Evolutionary conservation across 2,329 filamentous ascomycete genomes (phyloP).

Genomic region (Penicillium sp.): DNA sequence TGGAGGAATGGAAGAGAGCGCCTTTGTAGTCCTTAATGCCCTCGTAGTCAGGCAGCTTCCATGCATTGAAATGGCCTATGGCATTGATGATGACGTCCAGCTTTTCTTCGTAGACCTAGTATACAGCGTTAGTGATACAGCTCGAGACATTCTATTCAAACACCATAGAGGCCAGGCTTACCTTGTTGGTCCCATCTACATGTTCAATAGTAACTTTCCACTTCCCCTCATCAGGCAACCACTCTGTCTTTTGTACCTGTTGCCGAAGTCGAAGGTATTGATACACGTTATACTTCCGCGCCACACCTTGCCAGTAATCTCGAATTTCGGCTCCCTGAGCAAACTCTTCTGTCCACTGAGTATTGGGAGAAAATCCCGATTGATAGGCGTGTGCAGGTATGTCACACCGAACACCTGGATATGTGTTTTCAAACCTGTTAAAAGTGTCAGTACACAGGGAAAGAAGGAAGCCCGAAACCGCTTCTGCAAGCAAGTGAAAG

Average conservation of each 20-base stretch:
- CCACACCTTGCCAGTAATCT: constrained; percentile 61
- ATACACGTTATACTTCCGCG: constrained; percentile 62
- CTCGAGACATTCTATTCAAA: not conserved
- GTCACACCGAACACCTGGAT: constrained; percentile 64
- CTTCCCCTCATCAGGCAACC: constrained; percentile 49
- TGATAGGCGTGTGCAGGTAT: constrained; percentile 68
- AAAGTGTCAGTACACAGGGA: constrained; percentile 10
- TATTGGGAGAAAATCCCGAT: constrained; percentile 62
- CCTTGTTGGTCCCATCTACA: constrained; percentile 27
- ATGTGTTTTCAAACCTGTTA: constrained; percentile 45
- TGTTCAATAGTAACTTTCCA: constrained; percentile 53
- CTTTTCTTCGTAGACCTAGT: constrained; percentile 42
- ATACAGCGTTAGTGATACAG: constrained; percentile 16
- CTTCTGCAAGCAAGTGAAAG: not conserved
- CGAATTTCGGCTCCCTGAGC: constrained; percentile 63
- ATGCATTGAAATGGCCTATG: constrained; percentile 62
- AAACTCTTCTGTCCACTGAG: constrained; percentile 65
- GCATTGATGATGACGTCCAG: constrained; percentile 61
- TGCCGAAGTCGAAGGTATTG: constrained; percentile 53
- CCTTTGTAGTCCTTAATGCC: constrained; percentile 56
- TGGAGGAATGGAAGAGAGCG: constrained; percentile 55
- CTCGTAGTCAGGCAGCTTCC: constrained; percentile 59
- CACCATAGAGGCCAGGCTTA: constrained; percentile 3
- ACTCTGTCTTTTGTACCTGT: constrained; percentile 53
- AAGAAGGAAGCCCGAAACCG: too few species aligned